Evolutionary conservation across 148 eudicot genomes (phyloP).

Genomic region (Tetragonia tetragonoides): DNA sequence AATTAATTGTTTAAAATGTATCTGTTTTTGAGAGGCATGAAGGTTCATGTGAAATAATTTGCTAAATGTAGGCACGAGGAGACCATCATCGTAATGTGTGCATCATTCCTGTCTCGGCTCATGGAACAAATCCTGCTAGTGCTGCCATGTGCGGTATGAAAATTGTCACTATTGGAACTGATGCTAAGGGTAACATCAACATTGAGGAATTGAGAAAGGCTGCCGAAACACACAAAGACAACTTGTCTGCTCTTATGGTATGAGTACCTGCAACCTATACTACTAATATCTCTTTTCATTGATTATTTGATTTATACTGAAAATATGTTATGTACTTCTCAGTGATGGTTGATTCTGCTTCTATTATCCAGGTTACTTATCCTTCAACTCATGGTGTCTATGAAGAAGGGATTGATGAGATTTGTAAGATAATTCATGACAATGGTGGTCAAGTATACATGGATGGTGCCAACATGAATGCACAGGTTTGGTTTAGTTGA

Average conservation of each 20-base stretch:
- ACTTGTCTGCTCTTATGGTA: conserved; percentile 93
- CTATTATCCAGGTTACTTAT: conserved; percentile 72
- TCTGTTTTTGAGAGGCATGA: background rate
- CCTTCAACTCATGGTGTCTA: conserved; percentile 99
- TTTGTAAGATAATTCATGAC: conserved; percentile 92
- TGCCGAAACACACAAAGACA: conserved; percentile 86
- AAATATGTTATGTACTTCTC: background rate
- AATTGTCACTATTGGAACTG: conserved; percentile 91
- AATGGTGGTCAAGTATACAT: conserved; percentile 99
- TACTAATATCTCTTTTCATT: background rate
- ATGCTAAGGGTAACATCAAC: conserved; percentile 94
- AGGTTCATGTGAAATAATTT: background rate
- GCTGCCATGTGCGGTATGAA: conserved; percentile 99
- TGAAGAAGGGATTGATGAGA: conserved; percentile 98
- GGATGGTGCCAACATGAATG: conserved; percentile 99
- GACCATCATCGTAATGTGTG: conserved; percentile 97
- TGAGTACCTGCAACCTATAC: background rate
- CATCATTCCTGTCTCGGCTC: conserved; percentile 96
- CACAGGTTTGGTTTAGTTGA: conserved; percentile 57
- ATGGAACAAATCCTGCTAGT: conserved; percentile 99
- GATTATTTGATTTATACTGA: background rate
- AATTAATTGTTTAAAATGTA: background rate
- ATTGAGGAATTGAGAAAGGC: conserved; percentile 83
- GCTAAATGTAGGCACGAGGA: conserved; percentile 71
- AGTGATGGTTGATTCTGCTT: conserved; percentile 6